A percentile compares a stretch with the other conserved stretches of the same genome.
Conservation (phyloP, 2,329 filamentous ascomycete genomes). For the Aureobasidium leucospermi region DNA sequence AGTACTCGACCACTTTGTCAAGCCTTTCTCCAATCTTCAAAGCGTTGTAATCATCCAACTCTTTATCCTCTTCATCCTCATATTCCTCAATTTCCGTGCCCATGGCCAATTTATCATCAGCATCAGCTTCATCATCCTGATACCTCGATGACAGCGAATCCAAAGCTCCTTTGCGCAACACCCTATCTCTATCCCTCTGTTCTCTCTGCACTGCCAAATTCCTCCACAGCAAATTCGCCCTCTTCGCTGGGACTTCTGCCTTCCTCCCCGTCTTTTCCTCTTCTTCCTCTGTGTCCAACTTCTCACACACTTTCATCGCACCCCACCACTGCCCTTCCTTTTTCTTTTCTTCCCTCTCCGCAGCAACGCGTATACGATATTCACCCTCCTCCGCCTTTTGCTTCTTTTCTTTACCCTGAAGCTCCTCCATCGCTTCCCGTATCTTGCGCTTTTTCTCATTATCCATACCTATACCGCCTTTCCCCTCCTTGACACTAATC, state of each 20-base stretch:
- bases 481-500: conserved; percentile 68
- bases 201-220: conserved; percentile 63
- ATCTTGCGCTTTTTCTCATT: conserved; percentile 71
- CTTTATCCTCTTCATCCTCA: conserved; percentile 63
- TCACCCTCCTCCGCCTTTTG: conserved; percentile 59
- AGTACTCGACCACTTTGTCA: conserved; percentile 55
- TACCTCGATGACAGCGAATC: conserved; percentile 58
- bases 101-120: conserved; percentile 63
- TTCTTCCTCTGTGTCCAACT: conserved; percentile 55
- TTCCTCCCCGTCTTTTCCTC: conserved; percentile 14
- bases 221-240: conserved; percentile 70
- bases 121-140: conserved; percentile 61
- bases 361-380: conserved; percentile 64
- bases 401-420: conserved; percentile 47
- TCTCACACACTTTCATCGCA: conserved; percentile 77
- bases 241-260: conserved; percentile 23
- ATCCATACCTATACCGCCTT: conserved; percentile 77
- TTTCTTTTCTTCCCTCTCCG: conserved; percentile 61
- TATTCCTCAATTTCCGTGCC: conserved; percentile 56
- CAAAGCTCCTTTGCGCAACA: conserved; percentile 59
- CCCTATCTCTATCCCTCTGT: conserved; percentile 59
- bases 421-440: conserved; percentile 48
- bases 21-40: conserved; percentile 61
- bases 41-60: conserved; percentile 72
- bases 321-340: conserved; percentile 63